Base-by-base conservation (phyloP, 345 rosid species). In the Arabis hirsuta region DNA sequence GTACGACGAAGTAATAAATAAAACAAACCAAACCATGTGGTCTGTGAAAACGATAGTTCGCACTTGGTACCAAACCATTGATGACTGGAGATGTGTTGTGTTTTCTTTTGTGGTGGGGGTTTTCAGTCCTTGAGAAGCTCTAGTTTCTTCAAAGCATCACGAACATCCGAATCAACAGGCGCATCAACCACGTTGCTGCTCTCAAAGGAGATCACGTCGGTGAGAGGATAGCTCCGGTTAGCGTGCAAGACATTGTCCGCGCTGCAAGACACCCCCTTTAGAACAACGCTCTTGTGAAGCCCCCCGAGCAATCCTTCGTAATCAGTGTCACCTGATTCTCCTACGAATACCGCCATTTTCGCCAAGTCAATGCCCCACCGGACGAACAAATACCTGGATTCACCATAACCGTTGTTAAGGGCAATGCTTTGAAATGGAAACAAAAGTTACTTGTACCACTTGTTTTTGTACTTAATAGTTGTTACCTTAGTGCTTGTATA, bases 291-390 rank as follows among this genome's bases (percentile, higher is more conserved):
- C 76, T 81, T 92, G 81, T 90, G 99, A 65, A 88, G 24, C 44
- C 99, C 99, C 12, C 97, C 95, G 0, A 96, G 91, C 78, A 96
- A 73, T 44, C 89, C 96, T 81, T 96, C 98, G 47, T 96, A 96
- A 68, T 96, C 99, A 0, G 98, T 92, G 77, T 96, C 99, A 5
- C 99, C 98, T 48, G 82, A 79, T 72, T 96, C 98, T 3, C 98
- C 99, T 2, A 83, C 96, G 55, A 96, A 88, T 48, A 96, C 97
- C 9, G 84, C 96, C 87, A 92, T 78, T 50, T 86, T 92, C 22
- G 90, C 79, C 81, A 92, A 67, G 54, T 96, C 95, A 14, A 89
- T 70, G 0, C 99, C 99, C 97, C 99, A 96, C 14, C 98, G 90
- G 32, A 96, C 90, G 38, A 81, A 84, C 8, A 96, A 80, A 62